Evolutionary conservation across 495 filamentous ascomycete genomes (phyloP).

Genomic region (Niebla homalea): DNA sequence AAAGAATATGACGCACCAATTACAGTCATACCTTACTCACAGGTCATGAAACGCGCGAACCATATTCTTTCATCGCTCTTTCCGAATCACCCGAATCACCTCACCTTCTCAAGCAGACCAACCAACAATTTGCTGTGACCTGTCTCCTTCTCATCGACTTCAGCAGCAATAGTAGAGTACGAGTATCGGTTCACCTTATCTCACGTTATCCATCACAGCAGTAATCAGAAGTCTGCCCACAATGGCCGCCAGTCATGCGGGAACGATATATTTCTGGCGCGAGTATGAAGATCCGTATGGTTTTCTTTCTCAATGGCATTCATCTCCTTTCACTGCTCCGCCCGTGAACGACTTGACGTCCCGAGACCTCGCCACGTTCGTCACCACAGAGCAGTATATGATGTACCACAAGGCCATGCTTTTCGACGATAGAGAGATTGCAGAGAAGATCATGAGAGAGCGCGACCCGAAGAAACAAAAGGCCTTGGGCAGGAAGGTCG

Average conservation of each 20-base stretch:
- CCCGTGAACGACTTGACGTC: background rate
- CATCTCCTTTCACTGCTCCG: conserved; percentile 19
- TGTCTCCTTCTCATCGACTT: no score
- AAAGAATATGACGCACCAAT: no score
- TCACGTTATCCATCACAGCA: background rate
- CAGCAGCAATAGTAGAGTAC: background rate
- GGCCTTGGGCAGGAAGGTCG: conserved; percentile 43
- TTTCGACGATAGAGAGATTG: conserved; percentile 31
- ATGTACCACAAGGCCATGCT: conserved; percentile 49
- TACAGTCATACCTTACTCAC: no score
- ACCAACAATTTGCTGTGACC: no score
- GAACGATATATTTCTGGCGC: conserved; percentile 26
- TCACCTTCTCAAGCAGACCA: no score
- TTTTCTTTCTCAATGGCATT: conserved; percentile 29
- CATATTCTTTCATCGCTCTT: no score
- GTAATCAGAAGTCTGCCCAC: background rate
- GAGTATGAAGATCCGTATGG: conserved; percentile 20
- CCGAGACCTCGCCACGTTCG: conserved; percentile 13
- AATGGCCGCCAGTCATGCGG: background rate
- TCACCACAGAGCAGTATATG: conserved; percentile 38
- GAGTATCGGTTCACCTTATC: background rate
- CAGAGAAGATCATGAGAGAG: conserved; percentile 29
- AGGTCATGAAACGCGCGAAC: no score
- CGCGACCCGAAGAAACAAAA: conserved; percentile 32
- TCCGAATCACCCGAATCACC: no score